phyloP scores from a whole-genome alignment of 2,329 filamentous ascomycete genomes.

The Polytolypa hystricis region DNA sequence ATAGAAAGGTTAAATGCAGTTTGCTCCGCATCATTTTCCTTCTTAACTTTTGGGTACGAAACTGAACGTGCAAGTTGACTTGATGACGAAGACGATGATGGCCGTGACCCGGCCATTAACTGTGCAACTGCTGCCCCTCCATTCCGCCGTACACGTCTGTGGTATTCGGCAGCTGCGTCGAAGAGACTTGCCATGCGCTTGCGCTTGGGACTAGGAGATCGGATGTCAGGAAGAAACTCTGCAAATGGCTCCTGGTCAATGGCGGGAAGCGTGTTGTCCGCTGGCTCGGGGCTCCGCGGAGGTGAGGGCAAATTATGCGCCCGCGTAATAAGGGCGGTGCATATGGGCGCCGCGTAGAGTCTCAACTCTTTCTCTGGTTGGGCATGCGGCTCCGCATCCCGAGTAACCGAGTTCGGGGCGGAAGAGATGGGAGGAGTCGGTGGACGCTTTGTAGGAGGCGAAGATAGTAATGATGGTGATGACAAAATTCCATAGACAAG shows the following conservation, averaged over 20 bases:
- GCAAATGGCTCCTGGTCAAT: slow-evolving; percentile 16
- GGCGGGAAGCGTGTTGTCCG: slow-evolving; percentile 3
- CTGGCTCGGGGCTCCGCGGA: slow-evolving; percentile 14
- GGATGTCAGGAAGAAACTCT: slow-evolving; percentile 28
- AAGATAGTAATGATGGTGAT: slow-evolving; percentile 2
- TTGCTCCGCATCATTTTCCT: slow-evolving; percentile 23
- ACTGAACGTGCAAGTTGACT: slow-evolving; percentile 16
- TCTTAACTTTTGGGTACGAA: slow-evolving; percentile 26
- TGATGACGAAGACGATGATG: slow-evolving; percentile 9
- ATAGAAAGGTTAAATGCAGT: no score
- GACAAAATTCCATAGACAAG: slow-evolving; percentile 30
- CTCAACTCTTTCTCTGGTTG: slow-evolving; percentile 20
- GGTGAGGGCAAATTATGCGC: slow-evolving; percentile 25
- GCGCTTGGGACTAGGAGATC: slow-evolving; percentile 31
- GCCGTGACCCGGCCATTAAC: slow-evolving; percentile 27
- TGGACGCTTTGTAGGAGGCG: slow-evolving; percentile 16
- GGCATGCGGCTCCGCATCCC: slow-evolving; percentile 16
- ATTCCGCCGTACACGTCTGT: slow-evolving; percentile 28
- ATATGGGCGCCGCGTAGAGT: slow-evolving; percentile 28
- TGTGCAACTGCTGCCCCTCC: slow-evolving; percentile 31
- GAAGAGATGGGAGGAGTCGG: slow-evolving; percentile 28
- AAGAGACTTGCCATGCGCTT: slow-evolving; percentile 34
- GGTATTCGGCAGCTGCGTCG: slow-evolving; percentile 31
- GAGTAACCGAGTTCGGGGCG: slow-evolving; percentile 24
- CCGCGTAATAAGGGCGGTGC: slow-evolving; percentile 23